Evolutionary conservation across 2,329 filamentous ascomycete species (phyloP).

Genomic region (Akanthomyces lecanii): DNA sequence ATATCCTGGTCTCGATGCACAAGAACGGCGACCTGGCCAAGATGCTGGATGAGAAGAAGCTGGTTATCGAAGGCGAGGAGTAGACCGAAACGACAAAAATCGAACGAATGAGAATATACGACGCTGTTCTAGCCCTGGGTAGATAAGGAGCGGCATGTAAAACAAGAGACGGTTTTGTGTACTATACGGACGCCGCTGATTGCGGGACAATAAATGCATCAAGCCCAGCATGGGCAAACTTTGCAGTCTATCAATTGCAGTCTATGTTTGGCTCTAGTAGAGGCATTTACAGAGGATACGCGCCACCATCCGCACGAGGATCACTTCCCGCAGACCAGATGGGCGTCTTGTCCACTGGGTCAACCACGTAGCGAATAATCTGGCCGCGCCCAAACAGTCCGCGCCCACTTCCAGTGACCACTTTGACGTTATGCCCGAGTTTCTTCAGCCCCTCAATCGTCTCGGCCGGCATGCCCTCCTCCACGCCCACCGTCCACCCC

Average conservation of each 20-base stretch:
- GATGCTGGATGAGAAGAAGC: conserved; percentile 84
- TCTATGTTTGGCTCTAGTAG: not conserved
- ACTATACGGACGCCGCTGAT: conserved; percentile 4
- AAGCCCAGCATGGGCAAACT: not conserved
- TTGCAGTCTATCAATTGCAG: not conserved
- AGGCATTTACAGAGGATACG: conserved; percentile 41
- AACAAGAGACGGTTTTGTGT: conserved; percentile 9
- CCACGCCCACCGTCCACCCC: conserved; percentile 67
- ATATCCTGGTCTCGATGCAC: conserved; percentile 96
- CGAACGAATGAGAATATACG: not conserved
- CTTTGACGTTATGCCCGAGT: conserved; percentile 69
- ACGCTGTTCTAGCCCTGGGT: not conserved
- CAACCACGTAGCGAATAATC: conserved; percentile 73
- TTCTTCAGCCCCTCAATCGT: conserved; percentile 62
- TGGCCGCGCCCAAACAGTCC: conserved; percentile 81
- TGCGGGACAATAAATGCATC: not conserved
- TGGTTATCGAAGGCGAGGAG: conserved; percentile 59
- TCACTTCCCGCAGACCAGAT: conserved; percentile 91
- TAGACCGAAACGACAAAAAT: conserved; percentile 23
- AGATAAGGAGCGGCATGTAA: not conserved
- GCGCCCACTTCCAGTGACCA: conserved; percentile 62
- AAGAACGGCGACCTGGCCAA: conserved; percentile 91
- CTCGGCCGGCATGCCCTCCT: conserved; percentile 72
- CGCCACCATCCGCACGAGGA: conserved; percentile 74
- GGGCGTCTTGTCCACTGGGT: conserved; percentile 60